A percentile compares a stretch with the other conserved stretches of the same genome.
phyloP scores from a whole-genome alignment of 495 filamentous ascomycete species.

The Hypoxylon subgilvum region DNA sequence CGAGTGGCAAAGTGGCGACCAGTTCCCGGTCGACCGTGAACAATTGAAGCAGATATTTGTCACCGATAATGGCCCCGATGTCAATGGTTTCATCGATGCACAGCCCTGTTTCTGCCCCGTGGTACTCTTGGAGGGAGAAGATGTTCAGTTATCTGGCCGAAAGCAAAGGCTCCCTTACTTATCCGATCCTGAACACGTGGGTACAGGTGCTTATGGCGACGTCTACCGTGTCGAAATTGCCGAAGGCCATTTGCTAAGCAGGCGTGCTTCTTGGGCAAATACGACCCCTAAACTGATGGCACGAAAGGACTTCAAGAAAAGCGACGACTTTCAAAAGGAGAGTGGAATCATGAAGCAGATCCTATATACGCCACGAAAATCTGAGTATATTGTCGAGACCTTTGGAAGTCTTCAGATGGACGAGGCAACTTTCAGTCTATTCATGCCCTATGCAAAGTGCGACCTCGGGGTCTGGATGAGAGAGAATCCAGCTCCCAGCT shows the following conservation, averaged over 20 bases:
- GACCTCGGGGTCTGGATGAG: slow-evolving; percentile 44
- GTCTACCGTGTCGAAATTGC: slow-evolving; percentile 46
- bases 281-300: slow-evolving; percentile 22
- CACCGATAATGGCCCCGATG: slow-evolving; percentile 11
- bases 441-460: slow-evolving; percentile 47
- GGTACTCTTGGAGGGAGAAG: slow-evolving; percentile 38
- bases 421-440: slow-evolving; percentile 42
- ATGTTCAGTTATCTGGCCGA: slow-evolving; percentile 29
- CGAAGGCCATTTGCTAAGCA: slow-evolving; percentile 42
- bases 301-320: slow-evolving; percentile 39
- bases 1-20: slow-evolving; percentile 17
- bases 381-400: slow-evolving; percentile 44
- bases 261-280: slow-evolving; percentile 22
- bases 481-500: slow-evolving; percentile 12
- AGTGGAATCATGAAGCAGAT: slow-evolving; percentile 44
- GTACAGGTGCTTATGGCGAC: slow-evolving; percentile 36
- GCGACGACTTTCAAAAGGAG: slow-evolving; percentile 30
- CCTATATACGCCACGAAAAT: slow-evolving; percentile 29
- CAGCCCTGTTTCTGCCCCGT: slow-evolving; percentile 47
- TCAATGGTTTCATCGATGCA: slow-evolving; percentile 38
- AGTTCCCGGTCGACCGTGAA: slow-evolving; percentile 17
- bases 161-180: slow-evolving; percentile 45
- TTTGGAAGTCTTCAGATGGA: slow-evolving; percentile 43
- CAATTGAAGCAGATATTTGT: slow-evolving; percentile 38
- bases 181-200: slow-evolving; percentile 26